Base-by-base conservation (phyloP, 108 stramenopile genomes). In the Fragilariopsis cylindrus region DNA sequence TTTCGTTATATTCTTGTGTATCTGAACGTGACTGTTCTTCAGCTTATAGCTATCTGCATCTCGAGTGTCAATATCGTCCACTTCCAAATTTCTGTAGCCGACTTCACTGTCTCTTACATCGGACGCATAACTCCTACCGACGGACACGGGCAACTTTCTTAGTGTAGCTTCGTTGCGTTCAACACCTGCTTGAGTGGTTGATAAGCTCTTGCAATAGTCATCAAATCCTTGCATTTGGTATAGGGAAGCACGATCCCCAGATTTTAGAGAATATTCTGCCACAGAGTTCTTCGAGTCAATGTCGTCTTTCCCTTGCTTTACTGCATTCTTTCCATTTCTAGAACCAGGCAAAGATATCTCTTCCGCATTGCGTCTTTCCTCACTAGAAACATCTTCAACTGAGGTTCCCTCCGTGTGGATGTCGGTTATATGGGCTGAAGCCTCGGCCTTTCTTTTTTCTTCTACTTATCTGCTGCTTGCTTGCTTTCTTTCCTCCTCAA, bases 181-280 rank as follows among this genome's bases (percentile, higher is more conserved):
- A 5, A 42, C 39, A 62, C 43, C 39, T 7, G 9, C 60, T 21
- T 21, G 30, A 21, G 5, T 40, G 60, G 12, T 62, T 41, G 62
- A 41, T 45, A 63, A 7, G 13, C 43, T 7, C 62, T 50, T 68
- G 16, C 67, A 68, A 68, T 68, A 68, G 6, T 68, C 67, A 50
- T 48, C 67, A 12, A 68, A 68, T 6, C 67, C 67, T 68, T 68
- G 67, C 45, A 68, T 40, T 52, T 68, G 42, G 18, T 68, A 68
- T 19, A 68, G 49, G 48, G 67, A 68, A 63, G 62, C 62, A 9
- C 62, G 62, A 60, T 60, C 58, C 6, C 19, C 21, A 41, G 18
- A 18, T 6, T n/a, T n/a, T 11, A 56, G 19, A n/a, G 5, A 4
- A 30, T 60, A 30, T 60, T 30, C 21, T 30, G 30, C 30, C 30